These are phyloP conservation scores for Geotrichum histeridarum DNA, from an alignment of 1,139 yeast species.

Conservation along the genomic window DNA sequence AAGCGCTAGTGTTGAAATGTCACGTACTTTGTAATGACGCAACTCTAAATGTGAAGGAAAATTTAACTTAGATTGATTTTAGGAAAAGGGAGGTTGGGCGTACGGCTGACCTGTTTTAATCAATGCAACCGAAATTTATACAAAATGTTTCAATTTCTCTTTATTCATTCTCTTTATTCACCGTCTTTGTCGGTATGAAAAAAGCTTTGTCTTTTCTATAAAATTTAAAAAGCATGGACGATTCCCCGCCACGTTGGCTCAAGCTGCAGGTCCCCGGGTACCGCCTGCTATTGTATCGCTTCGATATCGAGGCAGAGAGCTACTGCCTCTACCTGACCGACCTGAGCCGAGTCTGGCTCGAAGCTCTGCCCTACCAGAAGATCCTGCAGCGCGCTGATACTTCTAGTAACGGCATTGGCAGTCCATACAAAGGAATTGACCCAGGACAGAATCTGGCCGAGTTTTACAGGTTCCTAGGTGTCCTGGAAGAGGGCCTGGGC, in stretches of 20 bases:
- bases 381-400: slow-evolving; percentile 7
- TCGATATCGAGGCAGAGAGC: slow-evolving; percentile 10
- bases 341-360: slow-evolving; percentile 9
- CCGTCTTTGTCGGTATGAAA: not conserved
- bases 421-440: not conserved
- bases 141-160: not conserved
- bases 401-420: not conserved
- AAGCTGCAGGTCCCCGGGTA: slow-evolving; percentile 8
- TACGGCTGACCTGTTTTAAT: not conserved
- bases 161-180: not conserved
- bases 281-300: slow-evolving; percentile 11
- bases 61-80: not conserved
- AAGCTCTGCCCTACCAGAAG: slow-evolving; percentile 6
- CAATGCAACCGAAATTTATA: too few species aligned
- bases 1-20: not conserved
- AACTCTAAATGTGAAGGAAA: not conserved
- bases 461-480: not conserved
- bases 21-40: not conserved
- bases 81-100: not conserved
- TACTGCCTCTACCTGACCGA: slow-evolving; percentile 13
- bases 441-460: slow-evolving; percentile 3
- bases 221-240: not conserved
- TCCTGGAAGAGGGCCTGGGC: not conserved
- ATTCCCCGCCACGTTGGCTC: slow-evolving; percentile 13
- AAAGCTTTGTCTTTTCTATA: not conserved